Percentiles rank a stretch among this genome's conserved stretches.
These are phyloP conservation scores for Exserohilum rostratum DNA, from an alignment of 2,329 filamentous ascomycete genomes.

Conservation along the genomic window DNA sequence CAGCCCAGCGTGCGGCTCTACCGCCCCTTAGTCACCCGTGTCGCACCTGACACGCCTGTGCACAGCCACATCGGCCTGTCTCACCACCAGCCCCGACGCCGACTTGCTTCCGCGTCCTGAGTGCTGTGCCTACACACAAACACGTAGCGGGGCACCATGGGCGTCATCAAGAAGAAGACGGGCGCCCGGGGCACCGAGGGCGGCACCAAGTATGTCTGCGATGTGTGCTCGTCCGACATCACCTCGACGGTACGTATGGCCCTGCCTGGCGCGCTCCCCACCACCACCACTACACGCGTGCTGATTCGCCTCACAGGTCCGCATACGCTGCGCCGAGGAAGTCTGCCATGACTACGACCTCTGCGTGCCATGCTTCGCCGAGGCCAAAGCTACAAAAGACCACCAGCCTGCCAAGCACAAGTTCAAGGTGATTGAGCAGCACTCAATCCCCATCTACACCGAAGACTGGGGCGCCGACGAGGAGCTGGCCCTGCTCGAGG, in stretches of 20 bases:
- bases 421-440: conserved; percentile 95
- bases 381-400: conserved; percentile 77
- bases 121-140: conserved; percentile 5
- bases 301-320: conserved; percentile 66
- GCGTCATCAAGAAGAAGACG: conserved; percentile 95
- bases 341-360: conserved; percentile 94
- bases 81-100: conserved; percentile 8
- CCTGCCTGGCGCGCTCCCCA: neutral
- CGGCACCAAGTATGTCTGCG: conserved; percentile 87
- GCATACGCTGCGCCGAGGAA: conserved; percentile 81
- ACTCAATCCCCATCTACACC: conserved; percentile 96
- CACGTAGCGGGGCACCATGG: conserved; percentile 64
- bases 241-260: conserved; percentile 87
- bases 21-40: conserved; percentile 7
- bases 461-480: conserved; percentile 97
- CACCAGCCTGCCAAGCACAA: conserved; percentile 87
- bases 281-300: neutral
- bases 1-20: conserved; percentile 7
- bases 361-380: conserved; percentile 91
- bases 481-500: conserved; percentile 89
- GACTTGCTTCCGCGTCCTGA: neutral
- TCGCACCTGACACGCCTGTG: conserved; percentile 12
- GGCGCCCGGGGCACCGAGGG: conserved; percentile 81
- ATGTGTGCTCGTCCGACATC: conserved; percentile 94
- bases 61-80: conserved; percentile 34